These are phyloP conservation scores for Paraconiothyrium brasiliense DNA, from an alignment of 2,329 filamentous ascomycete genomes.

Conservation along the genomic window DNA sequence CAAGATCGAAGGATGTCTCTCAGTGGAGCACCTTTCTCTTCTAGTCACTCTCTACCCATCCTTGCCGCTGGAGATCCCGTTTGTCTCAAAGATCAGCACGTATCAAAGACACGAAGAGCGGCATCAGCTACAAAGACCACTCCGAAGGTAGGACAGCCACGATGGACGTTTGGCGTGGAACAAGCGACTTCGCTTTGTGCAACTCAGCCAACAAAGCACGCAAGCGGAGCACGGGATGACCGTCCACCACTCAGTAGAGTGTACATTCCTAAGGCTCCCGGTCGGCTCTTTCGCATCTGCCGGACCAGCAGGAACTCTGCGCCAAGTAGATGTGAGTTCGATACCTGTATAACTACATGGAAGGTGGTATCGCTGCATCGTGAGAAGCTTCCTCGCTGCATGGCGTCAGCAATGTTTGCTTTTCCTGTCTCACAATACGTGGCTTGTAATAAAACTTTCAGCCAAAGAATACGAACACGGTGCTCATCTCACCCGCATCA, in stretches of 20 bases:
- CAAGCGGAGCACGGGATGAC: conserved; percentile 29
- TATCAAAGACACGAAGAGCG: background rate
- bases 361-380: conserved; percentile 1
- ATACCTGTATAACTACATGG: background rate
- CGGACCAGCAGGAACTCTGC: background rate
- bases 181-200: conserved; percentile 18
- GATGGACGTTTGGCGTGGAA: conserved; percentile 17
- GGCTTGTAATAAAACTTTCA: conserved; percentile 11
- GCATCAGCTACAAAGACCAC: conserved; percentile 3
- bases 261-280: background rate
- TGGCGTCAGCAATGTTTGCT: conserved; percentile 17
- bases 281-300: conserved; percentile 2
- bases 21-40: background rate
- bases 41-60: too few relatives aligned
- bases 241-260: conserved; percentile 6
- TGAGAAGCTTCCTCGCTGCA: background rate
- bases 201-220: conserved; percentile 11
- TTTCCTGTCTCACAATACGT: conserved; percentile 14
- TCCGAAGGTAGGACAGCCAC: conserved; percentile 14
- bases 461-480: conserved; percentile 10
- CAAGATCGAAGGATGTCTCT: background rate
- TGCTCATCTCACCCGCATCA: background rate
- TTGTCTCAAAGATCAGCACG: conserved; percentile 5
- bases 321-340: background rate
- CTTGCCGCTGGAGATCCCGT: background rate